phyloP scores from a whole-genome alignment of 208 protist genomes.

The Trypanosoma grayi region DNA sequence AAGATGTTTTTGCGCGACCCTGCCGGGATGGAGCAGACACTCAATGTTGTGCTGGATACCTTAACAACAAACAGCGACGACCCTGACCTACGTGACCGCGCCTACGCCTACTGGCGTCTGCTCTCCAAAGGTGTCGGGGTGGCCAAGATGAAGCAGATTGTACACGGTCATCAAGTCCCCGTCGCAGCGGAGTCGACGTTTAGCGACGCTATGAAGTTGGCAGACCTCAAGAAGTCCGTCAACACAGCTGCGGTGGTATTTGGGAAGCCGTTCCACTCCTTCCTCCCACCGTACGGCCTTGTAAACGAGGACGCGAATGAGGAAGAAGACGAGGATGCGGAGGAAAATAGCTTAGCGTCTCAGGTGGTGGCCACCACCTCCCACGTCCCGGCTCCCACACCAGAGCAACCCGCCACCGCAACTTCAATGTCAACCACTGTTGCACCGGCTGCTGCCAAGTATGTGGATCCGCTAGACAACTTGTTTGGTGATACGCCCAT shows the following conservation, averaged over 20 bases:
- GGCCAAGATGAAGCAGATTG: constrained; percentile 92
- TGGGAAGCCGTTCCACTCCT: constrained; percentile 93
- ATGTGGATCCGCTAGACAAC: constrained; percentile 44
- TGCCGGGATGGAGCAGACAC: constrained; percentile 61
- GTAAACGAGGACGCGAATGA: constrained; percentile 41
- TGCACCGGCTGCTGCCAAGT: not conserved
- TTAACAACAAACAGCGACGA: constrained; percentile 90
- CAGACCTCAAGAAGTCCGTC: constrained; percentile 84
- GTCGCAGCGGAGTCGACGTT: constrained; percentile 93
- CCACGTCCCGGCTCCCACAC: not conserved
- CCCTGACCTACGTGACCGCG: constrained; percentile 98
- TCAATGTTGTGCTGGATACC: constrained; percentile 64
- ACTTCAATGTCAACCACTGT: not conserved
- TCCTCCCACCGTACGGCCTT: constrained; percentile 88
- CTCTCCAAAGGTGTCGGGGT: constrained; percentile 96
- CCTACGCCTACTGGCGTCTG: constrained; percentile 99
- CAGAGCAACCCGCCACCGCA: not conserved
- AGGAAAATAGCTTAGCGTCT: constrained; percentile 17
- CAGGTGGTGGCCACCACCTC: constrained; percentile 8
- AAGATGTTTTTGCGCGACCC: constrained; percentile 98
- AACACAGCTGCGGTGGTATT: constrained; percentile 96
- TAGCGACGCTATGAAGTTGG: constrained; percentile 92
- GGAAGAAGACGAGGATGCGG: constrained; percentile 70
- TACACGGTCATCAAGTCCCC: constrained; percentile 84
- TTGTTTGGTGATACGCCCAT: constrained; percentile 31